Conservation (phyloP, 805 yeast species). For the Saccharomycopsis microspora region DNA sequence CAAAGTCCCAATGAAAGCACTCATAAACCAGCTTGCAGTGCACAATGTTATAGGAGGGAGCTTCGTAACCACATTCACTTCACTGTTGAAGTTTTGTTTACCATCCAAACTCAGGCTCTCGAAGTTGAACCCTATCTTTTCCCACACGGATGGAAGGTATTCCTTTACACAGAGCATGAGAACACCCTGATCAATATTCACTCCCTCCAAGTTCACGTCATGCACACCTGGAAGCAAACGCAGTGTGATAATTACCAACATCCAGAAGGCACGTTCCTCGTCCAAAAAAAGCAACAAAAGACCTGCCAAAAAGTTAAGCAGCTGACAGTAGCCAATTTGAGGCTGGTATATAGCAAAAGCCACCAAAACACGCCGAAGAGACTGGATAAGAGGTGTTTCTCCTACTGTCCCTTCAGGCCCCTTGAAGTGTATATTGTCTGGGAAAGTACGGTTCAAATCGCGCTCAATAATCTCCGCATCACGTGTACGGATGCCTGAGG, state of each 20-base stretch:
- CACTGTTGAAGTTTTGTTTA: slow-evolving; percentile 17
- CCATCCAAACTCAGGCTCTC: slow-evolving; percentile 3
- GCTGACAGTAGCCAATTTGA: slow-evolving; percentile 90
- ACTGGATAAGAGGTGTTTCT: slow-evolving; percentile 56
- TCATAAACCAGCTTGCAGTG: slow-evolving; percentile 98
- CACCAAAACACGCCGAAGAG: slow-evolving; percentile 68
- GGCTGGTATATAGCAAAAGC: slow-evolving; percentile 85
- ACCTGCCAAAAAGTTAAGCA: slow-evolving; percentile 87
- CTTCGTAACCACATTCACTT: slow-evolving; percentile 46
- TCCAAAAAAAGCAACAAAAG: slow-evolving; percentile 71
- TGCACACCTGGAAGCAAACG: slow-evolving; percentile 84
- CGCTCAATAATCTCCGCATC: slow-evolving; percentile 92
- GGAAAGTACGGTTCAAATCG: slow-evolving; percentile 88
- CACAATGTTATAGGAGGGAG: slow-evolving; percentile 87
- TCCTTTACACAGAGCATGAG: slow-evolving; percentile 78
- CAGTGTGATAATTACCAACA: slow-evolving; percentile 85
- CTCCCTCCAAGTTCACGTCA: slow-evolving; percentile 84
- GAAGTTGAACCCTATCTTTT: slow-evolving; percentile 24
- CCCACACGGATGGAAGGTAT: slow-evolving; percentile 77
- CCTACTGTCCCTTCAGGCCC: slow-evolving; percentile 20
- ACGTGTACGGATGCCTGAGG: slow-evolving; percentile 41
- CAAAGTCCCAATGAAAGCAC: slow-evolving; percentile 80
- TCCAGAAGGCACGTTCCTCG: slow-evolving; percentile 91
- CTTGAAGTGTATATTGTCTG: slow-evolving; percentile 80
- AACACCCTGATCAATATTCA: slow-evolving; percentile 90